A percentile compares a stretch with the other conserved stretches of the same genome.
Conservation (phyloP, 805 yeast genomes). For the Schwanniomyces polymorphus region DNA sequence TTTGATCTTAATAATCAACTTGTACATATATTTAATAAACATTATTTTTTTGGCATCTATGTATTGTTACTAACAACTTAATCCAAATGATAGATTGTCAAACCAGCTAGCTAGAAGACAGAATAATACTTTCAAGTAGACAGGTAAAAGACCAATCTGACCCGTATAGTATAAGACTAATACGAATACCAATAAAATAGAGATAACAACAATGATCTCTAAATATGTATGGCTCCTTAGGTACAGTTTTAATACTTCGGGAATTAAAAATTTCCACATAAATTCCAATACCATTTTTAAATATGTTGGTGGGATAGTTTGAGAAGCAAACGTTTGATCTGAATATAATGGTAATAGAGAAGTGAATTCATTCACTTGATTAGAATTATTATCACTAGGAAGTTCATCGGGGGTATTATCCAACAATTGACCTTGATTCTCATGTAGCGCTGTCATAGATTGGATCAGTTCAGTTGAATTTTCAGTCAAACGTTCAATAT, state of each 20-base stretch:
- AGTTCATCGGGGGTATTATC: too few species aligned
- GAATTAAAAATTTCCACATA: conserved; percentile 15
- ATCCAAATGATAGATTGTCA: neutral
- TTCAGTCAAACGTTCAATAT: too few species aligned
- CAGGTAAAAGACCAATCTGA: conserved; percentile 6
- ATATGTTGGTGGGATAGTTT: conserved; percentile 4
- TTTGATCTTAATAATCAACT: neutral
- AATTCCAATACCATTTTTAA: conserved; percentile 5
- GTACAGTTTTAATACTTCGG: conserved; percentile 12
- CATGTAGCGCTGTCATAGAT: too few species aligned
- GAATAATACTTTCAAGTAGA: conserved; percentile 5
- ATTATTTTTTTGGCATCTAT: neutral
- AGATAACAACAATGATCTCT: conserved; percentile 1
- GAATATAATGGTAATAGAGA: neutral
- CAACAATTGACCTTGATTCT: too few species aligned
- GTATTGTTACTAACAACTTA: neutral
- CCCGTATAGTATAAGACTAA: conserved; percentile 15
- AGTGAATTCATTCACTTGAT: neutral
- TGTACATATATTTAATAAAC: neutral
- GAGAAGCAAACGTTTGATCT: neutral
- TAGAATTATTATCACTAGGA: neutral
- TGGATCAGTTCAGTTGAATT: too few species aligned
- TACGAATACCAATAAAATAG: conserved; percentile 6
- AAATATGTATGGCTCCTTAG: conserved; percentile 4
- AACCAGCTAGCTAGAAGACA: conserved; percentile 6